Conservation (phyloP, 2,329 filamentous ascomycete species). For the Curvularia eragrostidis region DNA sequence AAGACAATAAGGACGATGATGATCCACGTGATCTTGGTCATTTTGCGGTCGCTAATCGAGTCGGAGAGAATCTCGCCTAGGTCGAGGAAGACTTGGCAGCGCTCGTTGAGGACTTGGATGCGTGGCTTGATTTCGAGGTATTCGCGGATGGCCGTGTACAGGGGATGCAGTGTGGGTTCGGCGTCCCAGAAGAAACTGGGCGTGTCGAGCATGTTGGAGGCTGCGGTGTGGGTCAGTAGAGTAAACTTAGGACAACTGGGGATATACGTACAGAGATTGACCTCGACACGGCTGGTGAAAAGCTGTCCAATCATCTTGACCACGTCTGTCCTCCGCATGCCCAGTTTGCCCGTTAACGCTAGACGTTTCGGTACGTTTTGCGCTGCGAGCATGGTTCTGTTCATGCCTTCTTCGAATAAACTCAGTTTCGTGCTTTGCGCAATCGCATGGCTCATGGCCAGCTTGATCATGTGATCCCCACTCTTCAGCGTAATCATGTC, state of each 20-base stretch:
- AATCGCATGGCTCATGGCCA: conserved; percentile 96
- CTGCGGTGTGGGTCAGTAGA: conserved; percentile 55
- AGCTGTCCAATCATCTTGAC: conserved; percentile 88
- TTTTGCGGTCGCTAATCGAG: conserved; percentile 90
- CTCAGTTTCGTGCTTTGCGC: conserved; percentile 96
- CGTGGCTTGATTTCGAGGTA: conserved; percentile 97
- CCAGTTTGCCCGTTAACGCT: conserved; percentile 85
- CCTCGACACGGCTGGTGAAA: conserved; percentile 94
- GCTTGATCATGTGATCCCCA: conserved; percentile 97
- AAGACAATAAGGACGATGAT: conserved; percentile 92
- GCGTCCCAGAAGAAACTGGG: conserved; percentile 99
- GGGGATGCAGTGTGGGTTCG: conserved; percentile 90
- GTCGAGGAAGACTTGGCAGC: conserved; percentile 94
- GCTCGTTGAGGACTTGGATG: conserved; percentile 95
- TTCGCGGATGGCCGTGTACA: conserved; percentile 93
- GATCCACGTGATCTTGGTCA: conserved; percentile 97
- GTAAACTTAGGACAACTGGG: not conserved
- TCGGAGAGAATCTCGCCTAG: conserved; percentile 94
- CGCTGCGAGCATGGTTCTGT: conserved; percentile 88
- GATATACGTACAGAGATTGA: conserved; percentile 85
- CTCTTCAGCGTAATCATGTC: conserved; percentile 98
- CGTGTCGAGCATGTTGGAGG: conserved; percentile 93
- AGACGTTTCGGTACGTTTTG: conserved; percentile 90
- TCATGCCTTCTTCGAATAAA: conserved; percentile 96
- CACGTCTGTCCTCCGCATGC: conserved; percentile 90